Conservation (phyloP, 2,329 filamentous ascomycete species). For the Graphilbum fragrans region DNA sequence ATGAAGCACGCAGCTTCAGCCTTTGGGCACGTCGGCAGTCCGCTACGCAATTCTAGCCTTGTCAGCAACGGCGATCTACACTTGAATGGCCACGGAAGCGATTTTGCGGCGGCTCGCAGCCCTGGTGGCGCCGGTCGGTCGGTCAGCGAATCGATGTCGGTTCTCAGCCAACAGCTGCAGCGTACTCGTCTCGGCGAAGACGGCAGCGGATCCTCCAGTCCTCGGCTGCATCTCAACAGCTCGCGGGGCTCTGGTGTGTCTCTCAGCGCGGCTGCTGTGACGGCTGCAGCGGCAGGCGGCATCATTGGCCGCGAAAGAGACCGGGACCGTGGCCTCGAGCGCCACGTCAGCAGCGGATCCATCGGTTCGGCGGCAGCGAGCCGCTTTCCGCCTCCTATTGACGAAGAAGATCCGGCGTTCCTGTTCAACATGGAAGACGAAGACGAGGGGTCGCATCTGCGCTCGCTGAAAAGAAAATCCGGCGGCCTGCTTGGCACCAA, state of each 20-base stretch:
- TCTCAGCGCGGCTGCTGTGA: slow-evolving; percentile 17
- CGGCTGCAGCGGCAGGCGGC: slow-evolving; percentile 16
- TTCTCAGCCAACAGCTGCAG: slow-evolving; percentile 50
- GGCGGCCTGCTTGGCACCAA: slow-evolving; percentile 10
- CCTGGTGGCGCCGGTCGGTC: neutral
- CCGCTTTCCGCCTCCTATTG: slow-evolving; percentile 51
- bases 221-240: slow-evolving; percentile 37
- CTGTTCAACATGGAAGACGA: slow-evolving; percentile 56
- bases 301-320: slow-evolving; percentile 20
- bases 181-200: slow-evolving; percentile 42
- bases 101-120: neutral
- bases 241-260: slow-evolving; percentile 26
- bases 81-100: too few relatives aligned
- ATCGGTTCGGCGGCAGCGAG: slow-evolving; percentile 41
- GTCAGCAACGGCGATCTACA: slow-evolving; percentile 30
- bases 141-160: slow-evolving; percentile 42
- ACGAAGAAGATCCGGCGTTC: slow-evolving; percentile 52
- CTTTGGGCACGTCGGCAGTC: slow-evolving; percentile 55
- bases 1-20: slow-evolving; percentile 37
- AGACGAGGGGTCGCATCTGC: slow-evolving; percentile 31
- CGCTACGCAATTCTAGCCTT: slow-evolving; percentile 50
- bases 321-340: slow-evolving; percentile 30
- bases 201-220: slow-evolving; percentile 27
- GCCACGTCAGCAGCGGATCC: slow-evolving; percentile 48
- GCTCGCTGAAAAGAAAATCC: slow-evolving; percentile 5